These are phyloP conservation scores for Sugiyamaella xylanicola DNA, from an alignment of 1,139 yeast genomes.

Conservation along the genomic window DNA sequence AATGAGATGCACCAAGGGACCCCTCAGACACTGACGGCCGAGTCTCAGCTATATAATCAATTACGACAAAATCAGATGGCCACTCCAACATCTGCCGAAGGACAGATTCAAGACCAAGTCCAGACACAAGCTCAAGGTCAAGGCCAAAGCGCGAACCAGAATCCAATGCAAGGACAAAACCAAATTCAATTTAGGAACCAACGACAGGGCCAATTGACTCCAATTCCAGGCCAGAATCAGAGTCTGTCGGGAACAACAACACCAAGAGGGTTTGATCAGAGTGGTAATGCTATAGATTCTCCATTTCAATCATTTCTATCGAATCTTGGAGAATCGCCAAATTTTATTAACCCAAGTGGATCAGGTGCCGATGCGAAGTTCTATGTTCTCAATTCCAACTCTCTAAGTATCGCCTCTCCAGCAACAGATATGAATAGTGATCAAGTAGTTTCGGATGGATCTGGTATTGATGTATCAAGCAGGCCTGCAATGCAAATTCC, in stretches of 20 bases:
- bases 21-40: not conserved
- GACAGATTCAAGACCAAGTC: not conserved
- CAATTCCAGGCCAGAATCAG: not conserved
- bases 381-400: slow-evolving; percentile 15
- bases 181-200: not conserved
- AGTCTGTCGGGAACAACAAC: not conserved
- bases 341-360: slow-evolving; percentile 8
- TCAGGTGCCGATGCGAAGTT: slow-evolving; percentile 14
- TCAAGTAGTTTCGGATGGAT: not conserved
- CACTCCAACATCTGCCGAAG: not conserved
- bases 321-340: slow-evolving; percentile 15
- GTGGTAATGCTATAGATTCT: slow-evolving; percentile 5
- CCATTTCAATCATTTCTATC: slow-evolving; percentile 23
- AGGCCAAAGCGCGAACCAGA: not conserved
- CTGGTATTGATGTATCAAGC: not conserved
- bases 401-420: slow-evolving; percentile 16
- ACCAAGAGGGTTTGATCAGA: not conserved
- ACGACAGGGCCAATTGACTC: not conserved
- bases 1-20: not conserved
- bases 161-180: not conserved
- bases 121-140: not conserved
- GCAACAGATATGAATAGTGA: not conserved
- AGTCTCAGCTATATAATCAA: not conserved
- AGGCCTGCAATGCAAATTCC: not conserved
- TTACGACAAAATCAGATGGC: no score